phyloP scores from a whole-genome alignment of 2,329 filamentous ascomycete genomes.

The Scolecobasidium constrictum region DNA sequence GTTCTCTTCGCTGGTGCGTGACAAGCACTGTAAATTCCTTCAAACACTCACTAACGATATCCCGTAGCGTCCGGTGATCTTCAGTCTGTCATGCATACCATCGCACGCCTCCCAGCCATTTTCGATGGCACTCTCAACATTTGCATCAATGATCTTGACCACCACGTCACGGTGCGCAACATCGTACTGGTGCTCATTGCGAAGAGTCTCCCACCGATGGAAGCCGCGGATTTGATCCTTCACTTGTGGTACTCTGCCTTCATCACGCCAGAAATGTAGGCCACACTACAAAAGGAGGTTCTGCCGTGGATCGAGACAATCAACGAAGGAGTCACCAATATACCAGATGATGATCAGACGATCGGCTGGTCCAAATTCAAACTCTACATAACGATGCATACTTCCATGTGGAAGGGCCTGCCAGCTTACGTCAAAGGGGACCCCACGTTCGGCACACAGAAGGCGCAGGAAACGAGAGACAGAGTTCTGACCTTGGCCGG shows the following conservation, averaged over 20 bases:
- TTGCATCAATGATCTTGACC: slow-evolving; percentile 30
- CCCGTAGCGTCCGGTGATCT: slow-evolving; percentile 32
- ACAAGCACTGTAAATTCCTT: slow-evolving; percentile 13
- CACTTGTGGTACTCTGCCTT: slow-evolving; percentile 38
- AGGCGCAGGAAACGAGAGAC: slow-evolving; percentile 17
- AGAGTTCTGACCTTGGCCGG: slow-evolving; percentile 19
- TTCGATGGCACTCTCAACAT: slow-evolving; percentile 18
- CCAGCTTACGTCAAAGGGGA: slow-evolving; percentile 16
- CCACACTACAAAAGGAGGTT: slow-evolving; percentile 16
- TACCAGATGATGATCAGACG: slow-evolving; percentile 13
- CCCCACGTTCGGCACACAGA: no score
- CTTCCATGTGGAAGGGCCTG: slow-evolving; percentile 23
- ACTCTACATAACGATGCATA: slow-evolving; percentile 19
- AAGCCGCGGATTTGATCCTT: slow-evolving; percentile 23
- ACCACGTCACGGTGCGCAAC: slow-evolving; percentile 28
- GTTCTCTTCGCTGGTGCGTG: slow-evolving; percentile 29
- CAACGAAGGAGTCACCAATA: slow-evolving; percentile 21
- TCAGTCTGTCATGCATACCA: slow-evolving; percentile 32
- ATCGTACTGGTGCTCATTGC: slow-evolving; percentile 28
- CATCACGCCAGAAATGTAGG: slow-evolving; percentile 16
- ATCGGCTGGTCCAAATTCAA: slow-evolving; percentile 16
- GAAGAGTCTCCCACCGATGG: slow-evolving; percentile 12
- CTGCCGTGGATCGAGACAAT: slow-evolving; percentile 23
- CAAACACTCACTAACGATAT: neutral
- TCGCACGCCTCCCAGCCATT: slow-evolving; percentile 21